Evolutionary conservation across 495 filamentous ascomycete genomes (phyloP), one percentile per base, ranked within the genome.

Genomic region (Penicillium angulare): DNA sequence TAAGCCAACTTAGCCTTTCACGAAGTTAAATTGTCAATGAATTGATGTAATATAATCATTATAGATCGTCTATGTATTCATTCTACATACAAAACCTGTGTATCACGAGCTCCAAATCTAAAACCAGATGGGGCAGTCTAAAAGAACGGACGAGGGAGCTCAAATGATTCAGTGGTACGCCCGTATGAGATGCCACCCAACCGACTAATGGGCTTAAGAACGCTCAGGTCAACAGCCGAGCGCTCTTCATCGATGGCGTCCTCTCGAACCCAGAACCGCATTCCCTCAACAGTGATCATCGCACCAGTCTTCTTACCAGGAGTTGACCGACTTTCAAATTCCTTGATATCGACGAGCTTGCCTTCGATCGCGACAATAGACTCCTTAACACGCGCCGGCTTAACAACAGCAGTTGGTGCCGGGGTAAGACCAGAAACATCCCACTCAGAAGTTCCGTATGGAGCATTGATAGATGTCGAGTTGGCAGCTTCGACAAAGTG

Each of bases 401-500:
- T 78, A 21, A 97, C 90, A 7, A 80, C 75, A 15, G 70, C 76
- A 27, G 80, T 86, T 15, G 83, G 79, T 3, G 77, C 85, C 3
- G 88, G 86, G 13, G 86, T 87, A 50, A 97, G 71, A 0, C 92
- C 93, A 16, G 78, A 81, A 13, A 90, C 68, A 10, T 79, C 78
- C 90, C 92, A 97, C 69, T 97, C 92, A 5, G 82, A 87, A 0
- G 83, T 71, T 0, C 88, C 90, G 38, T 85, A 85, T 0, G 92
- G 91, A 0, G 88, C 79, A 60, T 96, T 89, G 61, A 95, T 80
- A 12, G 80, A 74, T 7, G 84, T 81, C 16, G 81, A 78, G 64
- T 97, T 97, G 16, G 92, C 92, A 0, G 92, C 92, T 70, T 97
- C 92, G 50, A 95, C 59, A 60, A 84, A 95, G 66, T 84, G 81